Evolutionary conservation across 2,329 filamentous ascomycete species (phyloP).

Genomic region (Penicillium sclerotiorum): DNA sequence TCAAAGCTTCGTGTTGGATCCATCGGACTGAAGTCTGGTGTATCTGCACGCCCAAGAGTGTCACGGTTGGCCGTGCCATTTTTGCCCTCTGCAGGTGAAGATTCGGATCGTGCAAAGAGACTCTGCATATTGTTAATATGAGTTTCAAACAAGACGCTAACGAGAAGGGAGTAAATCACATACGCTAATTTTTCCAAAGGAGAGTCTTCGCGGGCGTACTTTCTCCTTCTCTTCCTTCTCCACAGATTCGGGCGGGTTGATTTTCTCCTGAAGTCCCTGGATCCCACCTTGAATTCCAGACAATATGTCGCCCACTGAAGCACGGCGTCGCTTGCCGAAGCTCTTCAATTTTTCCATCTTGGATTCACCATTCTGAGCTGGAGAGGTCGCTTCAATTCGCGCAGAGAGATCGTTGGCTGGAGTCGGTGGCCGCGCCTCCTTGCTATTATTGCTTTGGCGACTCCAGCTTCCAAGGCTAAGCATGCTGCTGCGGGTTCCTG

Average conservation of each 20-base stretch:
- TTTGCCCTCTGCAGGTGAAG: neutral
- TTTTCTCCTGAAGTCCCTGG: conserved; percentile 15
- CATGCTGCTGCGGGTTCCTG: conserved; percentile 27
- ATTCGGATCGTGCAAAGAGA: conserved; percentile 19
- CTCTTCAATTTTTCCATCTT: conserved; percentile 32
- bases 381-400: conserved; percentile 6
- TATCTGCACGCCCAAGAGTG: too few species aligned
- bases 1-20: too few species aligned
- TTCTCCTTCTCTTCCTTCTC: neutral
- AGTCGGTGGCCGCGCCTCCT: conserved; percentile 21
- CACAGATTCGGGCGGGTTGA: conserved; percentile 13
- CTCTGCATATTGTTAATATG: conserved; percentile 15
- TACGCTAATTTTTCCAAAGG: conserved; percentile 25
- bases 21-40: too few species aligned
- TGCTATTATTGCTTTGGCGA: conserved; percentile 20
- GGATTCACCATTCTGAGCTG: conserved; percentile 20
- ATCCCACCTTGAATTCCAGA: conserved; percentile 21
- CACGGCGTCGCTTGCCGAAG: conserved; percentile 30
- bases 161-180: neutral
- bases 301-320: conserved; percentile 27
- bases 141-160: neutral
- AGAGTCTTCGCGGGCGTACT: conserved; percentile 11
- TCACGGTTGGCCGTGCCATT: too few species aligned
- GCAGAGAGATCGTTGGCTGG: conserved; percentile 21
- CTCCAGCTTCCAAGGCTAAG: conserved; percentile 28